phyloP scores from a whole-genome alignment of 2,329 filamentous ascomycete species.

The Fusarium torreyae region DNA sequence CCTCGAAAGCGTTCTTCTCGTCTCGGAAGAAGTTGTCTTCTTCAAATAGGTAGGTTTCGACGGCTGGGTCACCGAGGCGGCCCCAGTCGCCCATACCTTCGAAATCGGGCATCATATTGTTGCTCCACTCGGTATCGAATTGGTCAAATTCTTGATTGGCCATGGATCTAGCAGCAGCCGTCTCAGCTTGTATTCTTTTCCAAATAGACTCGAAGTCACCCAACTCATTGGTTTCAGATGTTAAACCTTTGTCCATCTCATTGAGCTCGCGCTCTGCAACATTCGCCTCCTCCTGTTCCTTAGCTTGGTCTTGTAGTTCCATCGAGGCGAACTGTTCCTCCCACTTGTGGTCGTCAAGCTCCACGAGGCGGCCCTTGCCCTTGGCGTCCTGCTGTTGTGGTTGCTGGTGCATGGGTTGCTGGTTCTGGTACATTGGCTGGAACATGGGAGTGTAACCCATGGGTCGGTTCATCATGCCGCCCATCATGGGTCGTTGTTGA shows the following conservation, averaged over 20 bases:
- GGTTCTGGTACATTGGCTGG: conserved; percentile 63
- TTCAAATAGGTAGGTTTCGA: conserved; percentile 95
- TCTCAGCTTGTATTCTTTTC: conserved; percentile 85
- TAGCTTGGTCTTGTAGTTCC: conserved; percentile 74
- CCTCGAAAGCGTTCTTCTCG: conserved; percentile 87
- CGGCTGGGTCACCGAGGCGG: conserved; percentile 78
- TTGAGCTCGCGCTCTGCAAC: conserved; percentile 90
- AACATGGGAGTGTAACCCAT: conserved; percentile 71
- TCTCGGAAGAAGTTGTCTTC: conserved; percentile 91
- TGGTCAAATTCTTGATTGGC: conserved; percentile 77
- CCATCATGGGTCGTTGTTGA: conserved; percentile 75
- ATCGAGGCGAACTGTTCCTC: conserved; percentile 96
- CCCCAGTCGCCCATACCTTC: conserved; percentile 76
- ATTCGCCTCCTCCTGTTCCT: conserved; percentile 73
- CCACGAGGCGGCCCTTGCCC: conserved; percentile 93
- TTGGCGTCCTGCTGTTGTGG: conserved; percentile 70
- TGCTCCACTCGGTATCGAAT: conserved; percentile 85
- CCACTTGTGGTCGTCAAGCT: conserved; percentile 95
- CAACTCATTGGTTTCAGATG: conserved; percentile 81
- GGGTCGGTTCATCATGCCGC: conserved; percentile 65
- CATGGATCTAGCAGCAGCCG: conserved; percentile 78
- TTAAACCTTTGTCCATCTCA: conserved; percentile 80
- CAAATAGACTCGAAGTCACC: conserved; percentile 93
- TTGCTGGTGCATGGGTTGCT: conserved; percentile 62
- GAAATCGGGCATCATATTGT: conserved; percentile 68